Conservation (phyloP, 2,329 filamentous ascomycete species). For the Drechslerella dactyloides region DNA sequence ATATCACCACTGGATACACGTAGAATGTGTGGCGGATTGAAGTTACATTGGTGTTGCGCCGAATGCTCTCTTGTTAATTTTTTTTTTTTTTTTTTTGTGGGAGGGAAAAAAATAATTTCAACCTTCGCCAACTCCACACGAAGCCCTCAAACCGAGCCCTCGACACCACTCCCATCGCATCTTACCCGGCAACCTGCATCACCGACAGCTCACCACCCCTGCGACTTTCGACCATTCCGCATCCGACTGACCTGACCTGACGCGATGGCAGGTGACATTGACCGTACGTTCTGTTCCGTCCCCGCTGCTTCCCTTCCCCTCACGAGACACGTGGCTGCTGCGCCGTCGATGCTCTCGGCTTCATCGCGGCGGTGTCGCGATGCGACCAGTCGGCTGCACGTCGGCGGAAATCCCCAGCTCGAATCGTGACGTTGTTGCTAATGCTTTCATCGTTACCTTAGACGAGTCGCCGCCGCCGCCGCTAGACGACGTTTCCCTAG, state of each 20-base stretch:
- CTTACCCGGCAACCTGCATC: background rate
- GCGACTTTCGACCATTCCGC: too few relatives aligned
- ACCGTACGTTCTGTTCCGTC: background rate
- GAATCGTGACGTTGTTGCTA: too few relatives aligned
- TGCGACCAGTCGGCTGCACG: background rate
- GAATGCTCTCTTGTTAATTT: background rate
- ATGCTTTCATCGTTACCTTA: too few relatives aligned
- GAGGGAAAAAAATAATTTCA: background rate
- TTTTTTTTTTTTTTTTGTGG: conserved; percentile 12
- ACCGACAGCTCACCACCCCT: too few relatives aligned
- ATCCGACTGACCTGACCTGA: background rate
- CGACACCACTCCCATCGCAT: background rate
- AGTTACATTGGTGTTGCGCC: background rate
- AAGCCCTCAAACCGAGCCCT: conserved; percentile 10
- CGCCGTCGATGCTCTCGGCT: background rate
- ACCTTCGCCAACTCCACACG: background rate
- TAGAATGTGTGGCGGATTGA: too few relatives aligned
- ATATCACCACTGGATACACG: too few relatives aligned
- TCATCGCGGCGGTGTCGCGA: background rate
- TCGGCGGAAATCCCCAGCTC: background rate
- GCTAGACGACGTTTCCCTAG: too few relatives aligned
- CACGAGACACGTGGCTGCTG: conserved; percentile 1
- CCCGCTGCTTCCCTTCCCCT: too few relatives aligned
- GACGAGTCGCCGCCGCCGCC: too few relatives aligned
- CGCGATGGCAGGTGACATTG: conserved; percentile 18